Evolutionary conservation across 169 alveolate species (phyloP), one percentile per base, ranked within the genome.

Genomic region (Eimeria maxima): DNA sequence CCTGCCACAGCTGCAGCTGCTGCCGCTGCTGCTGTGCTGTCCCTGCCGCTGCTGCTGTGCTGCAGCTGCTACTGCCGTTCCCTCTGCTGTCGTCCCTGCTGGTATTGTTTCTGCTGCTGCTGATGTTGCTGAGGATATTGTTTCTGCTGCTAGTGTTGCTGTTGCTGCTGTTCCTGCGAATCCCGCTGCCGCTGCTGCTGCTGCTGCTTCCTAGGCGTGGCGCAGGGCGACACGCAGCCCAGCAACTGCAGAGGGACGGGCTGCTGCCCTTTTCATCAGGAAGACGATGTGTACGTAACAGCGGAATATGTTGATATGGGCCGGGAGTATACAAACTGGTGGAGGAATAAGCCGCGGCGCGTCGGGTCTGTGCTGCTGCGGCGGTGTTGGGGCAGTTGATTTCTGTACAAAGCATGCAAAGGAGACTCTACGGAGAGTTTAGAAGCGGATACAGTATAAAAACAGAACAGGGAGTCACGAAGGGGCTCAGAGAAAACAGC

Each of bases 201-300:
- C 55, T 73, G 84, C 84, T 33, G 84, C 84, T 74, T 8, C 84
- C 55, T 33, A 33, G 11, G 84, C 84, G 53, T 18, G 8, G 84
- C 29, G 47, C 24, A 8, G 60, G 84, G 84, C 84, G 13, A 29
- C 18, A 33, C 57, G 55, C 57, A 16, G n/a, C 27, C 57, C 84
- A 65, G 74, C 74, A n/a, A n/a, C 24, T 24, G 16, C 74, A 7
- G 13, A n/a, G 18, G 74, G 4, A 33, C 38, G 38, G 13, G 7
- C 16, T 20, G 42, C 18, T 7, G 74, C 14, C 11, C 69, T 60
- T 60, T 7, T 33, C 74, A 65, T 65, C 20, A 7, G 74, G 6
- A 33, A 24, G n/a, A 7, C n/a, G 11, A 13, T 33, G 74, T 65
- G 74, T 65, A 22, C 42, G 42, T 65, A n/a, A 33, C 3, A 65